Conservation (phyloP, 331 rosid species). For the Rhamnella rubrinervis region DNA sequence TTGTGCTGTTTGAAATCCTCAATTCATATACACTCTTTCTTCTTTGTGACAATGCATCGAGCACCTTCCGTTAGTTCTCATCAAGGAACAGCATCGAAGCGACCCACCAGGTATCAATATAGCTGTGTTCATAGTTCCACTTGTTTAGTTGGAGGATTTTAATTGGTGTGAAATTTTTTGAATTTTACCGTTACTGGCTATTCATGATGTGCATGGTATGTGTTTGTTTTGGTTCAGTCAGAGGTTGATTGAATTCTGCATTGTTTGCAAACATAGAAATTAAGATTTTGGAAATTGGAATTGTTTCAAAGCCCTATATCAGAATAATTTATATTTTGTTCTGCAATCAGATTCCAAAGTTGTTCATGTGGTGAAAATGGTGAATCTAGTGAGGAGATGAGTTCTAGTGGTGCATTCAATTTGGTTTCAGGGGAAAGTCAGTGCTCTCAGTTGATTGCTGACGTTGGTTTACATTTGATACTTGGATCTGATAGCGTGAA, state of each 20-base stretch:
- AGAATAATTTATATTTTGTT: not conserved
- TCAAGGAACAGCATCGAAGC: conserved; percentile 1
- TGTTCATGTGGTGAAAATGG: not conserved
- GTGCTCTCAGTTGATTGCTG: not conserved
- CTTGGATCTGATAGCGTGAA: conserved; percentile 10
- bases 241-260: too few relatives aligned
- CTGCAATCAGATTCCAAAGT: not conserved
- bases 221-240: too few relatives aligned
- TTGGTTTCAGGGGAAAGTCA: not conserved
- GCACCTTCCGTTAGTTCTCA: not conserved
- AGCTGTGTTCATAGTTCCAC: too few relatives aligned
- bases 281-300: not conserved
- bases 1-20: not conserved
- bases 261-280: not conserved
- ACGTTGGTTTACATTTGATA: conserved; percentile 1
- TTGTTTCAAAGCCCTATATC: not conserved
- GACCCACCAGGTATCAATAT: not conserved
- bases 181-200: too few relatives aligned
- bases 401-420: not conserved
- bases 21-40: not conserved
- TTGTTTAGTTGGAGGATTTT: too few relatives aligned
- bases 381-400: not conserved
- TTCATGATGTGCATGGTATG: too few relatives aligned
- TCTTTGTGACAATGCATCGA: conserved; percentile 10
- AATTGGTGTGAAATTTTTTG: too few relatives aligned